A percentile compares a stretch with the other conserved stretches of the same genome.
phyloP scores from a whole-genome alignment of 1,284 basidiomycete genomes.

The Cutaneotrichosporon cavernicola region DNA sequence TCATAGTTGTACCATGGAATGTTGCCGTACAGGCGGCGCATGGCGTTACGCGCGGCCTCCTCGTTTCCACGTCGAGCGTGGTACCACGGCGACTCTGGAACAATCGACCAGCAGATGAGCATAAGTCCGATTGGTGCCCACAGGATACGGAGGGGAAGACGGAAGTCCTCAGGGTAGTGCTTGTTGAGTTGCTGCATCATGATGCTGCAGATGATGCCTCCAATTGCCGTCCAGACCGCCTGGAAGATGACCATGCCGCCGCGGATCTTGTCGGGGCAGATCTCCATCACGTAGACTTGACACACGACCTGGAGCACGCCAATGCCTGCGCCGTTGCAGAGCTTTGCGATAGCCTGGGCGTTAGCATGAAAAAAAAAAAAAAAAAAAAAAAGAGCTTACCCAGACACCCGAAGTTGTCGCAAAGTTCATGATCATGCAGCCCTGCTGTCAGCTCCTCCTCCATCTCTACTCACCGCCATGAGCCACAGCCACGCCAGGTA shows the following conservation, averaged over 20 bases:
- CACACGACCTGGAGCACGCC: slow-evolving; percentile 20
- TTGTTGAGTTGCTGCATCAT: slow-evolving; percentile 25
- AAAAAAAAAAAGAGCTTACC: neutral
- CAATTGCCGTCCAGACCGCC: slow-evolving; percentile 7
- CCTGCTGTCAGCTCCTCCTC: slow-evolving; percentile 14
- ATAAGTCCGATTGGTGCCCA: slow-evolving; percentile 26
- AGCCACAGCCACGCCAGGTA: slow-evolving; percentile 20
- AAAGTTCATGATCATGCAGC: slow-evolving; percentile 21
- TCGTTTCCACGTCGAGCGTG: slow-evolving; percentile 27
- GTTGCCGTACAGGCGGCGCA: slow-evolving; percentile 30
- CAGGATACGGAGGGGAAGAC: slow-evolving; percentile 18
- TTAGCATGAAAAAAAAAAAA: neutral
- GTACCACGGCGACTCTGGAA: slow-evolving; percentile 27
- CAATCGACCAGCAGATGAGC: slow-evolving; percentile 14
- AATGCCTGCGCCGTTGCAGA: slow-evolving; percentile 24
- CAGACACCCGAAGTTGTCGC: slow-evolving; percentile 15
- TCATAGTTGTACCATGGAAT: slow-evolving; percentile 36
- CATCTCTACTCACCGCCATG: neutral
- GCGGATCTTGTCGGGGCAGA: slow-evolving; percentile 18
- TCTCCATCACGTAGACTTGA: slow-evolving; percentile 23
- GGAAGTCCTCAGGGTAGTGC: slow-evolving; percentile 19
- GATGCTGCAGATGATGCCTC: slow-evolving; percentile 2
- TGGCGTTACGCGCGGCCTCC: slow-evolving; percentile 24
- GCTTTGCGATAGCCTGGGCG: slow-evolving; percentile 13
- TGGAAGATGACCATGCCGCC: slow-evolving; percentile 14